phyloP scores from a whole-genome alignment of 169 alveolate species.

The Cryptosporidium andersoni region DNA sequence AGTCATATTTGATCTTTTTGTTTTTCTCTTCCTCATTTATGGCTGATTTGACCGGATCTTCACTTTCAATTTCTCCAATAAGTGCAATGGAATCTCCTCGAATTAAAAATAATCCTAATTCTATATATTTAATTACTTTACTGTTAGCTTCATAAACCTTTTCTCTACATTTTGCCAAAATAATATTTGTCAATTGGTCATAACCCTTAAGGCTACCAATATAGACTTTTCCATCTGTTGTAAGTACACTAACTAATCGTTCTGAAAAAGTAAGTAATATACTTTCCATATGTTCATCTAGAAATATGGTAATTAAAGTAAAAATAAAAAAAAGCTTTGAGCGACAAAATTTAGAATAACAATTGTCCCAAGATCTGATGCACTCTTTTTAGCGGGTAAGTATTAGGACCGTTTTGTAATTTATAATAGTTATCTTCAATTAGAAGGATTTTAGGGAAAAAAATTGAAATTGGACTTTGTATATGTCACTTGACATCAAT shows the following conservation, averaged over 20 bases:
- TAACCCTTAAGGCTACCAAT: slow-evolving; percentile 87
- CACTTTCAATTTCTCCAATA: slow-evolving; percentile 24
- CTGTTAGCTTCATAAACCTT: slow-evolving; percentile 77
- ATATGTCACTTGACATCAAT: too few relatives aligned
- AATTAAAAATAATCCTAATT: slow-evolving; percentile 20
- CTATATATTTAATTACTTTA: slow-evolving; percentile 5
- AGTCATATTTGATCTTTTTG: background rate
- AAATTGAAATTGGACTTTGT: too few relatives aligned
- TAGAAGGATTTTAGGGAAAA: too few relatives aligned
- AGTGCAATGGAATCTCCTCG: slow-evolving; percentile 64
- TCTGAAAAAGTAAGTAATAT: slow-evolving; percentile 14
- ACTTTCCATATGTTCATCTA: background rate
- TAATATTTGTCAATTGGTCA: slow-evolving; percentile 88
- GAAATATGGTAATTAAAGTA: background rate
- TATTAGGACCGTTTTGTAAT: too few relatives aligned
- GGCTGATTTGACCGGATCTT: background rate
- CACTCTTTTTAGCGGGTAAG: too few relatives aligned
- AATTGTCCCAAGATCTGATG: too few relatives aligned
- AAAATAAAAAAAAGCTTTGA: background rate
- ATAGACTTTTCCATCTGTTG: slow-evolving; percentile 87
- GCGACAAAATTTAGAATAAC: too few relatives aligned
- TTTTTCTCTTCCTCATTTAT: background rate
- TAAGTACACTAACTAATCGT: slow-evolving; percentile 62
- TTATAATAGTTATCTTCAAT: too few relatives aligned
- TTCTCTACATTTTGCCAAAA: slow-evolving; percentile 84